Conservation (phyloP, 495 filamentous ascomycete species). For the Recurvomyces mirabilis region DNA sequence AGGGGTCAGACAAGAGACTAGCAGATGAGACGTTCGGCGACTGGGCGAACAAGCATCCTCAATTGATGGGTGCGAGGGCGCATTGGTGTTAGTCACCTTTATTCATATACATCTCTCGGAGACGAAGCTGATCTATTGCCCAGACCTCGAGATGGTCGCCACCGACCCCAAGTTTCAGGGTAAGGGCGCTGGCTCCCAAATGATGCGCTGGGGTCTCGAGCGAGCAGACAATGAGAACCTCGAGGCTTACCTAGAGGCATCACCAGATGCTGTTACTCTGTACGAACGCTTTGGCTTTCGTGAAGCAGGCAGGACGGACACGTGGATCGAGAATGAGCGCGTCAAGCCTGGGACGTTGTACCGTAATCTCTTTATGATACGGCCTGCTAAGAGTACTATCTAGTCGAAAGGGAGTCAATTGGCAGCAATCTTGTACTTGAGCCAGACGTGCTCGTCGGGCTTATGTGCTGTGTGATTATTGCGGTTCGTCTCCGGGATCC, state of each 20-base stretch:
- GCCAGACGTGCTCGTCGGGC: slow-evolving; percentile 3
- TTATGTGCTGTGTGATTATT: slow-evolving; percentile 6
- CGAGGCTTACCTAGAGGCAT: slow-evolving; percentile 22
- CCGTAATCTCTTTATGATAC: slow-evolving; percentile 17
- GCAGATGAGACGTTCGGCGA: slow-evolving; percentile 17
- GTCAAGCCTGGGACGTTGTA: slow-evolving; percentile 11
- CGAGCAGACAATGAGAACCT: slow-evolving; percentile 17
- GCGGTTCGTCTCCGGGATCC: neutral
- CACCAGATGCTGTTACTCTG: slow-evolving; percentile 13
- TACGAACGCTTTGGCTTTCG: slow-evolving; percentile 20
- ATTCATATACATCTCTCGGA: neutral
- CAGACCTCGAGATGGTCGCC: slow-evolving; percentile 23
- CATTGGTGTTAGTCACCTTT: slow-evolving; percentile 18
- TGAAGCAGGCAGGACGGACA: slow-evolving; percentile 12
- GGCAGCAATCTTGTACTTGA: slow-evolving; percentile 5
- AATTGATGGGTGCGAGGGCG: slow-evolving; percentile 13
- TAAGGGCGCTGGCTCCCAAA: slow-evolving; percentile 24
- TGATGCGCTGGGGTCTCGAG: slow-evolving; percentile 26
- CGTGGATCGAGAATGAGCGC: slow-evolving; percentile 16
- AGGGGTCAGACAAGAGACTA: slow-evolving; percentile 12
- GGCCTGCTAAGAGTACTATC: neutral
- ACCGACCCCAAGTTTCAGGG: slow-evolving; percentile 23
- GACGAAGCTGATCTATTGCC: neutral
- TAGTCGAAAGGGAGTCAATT: neutral
- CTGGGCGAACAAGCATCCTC: slow-evolving; percentile 7